Conservation (phyloP, 2,329 filamentous ascomycete genomes). For the Onygenales sp. region DNA sequence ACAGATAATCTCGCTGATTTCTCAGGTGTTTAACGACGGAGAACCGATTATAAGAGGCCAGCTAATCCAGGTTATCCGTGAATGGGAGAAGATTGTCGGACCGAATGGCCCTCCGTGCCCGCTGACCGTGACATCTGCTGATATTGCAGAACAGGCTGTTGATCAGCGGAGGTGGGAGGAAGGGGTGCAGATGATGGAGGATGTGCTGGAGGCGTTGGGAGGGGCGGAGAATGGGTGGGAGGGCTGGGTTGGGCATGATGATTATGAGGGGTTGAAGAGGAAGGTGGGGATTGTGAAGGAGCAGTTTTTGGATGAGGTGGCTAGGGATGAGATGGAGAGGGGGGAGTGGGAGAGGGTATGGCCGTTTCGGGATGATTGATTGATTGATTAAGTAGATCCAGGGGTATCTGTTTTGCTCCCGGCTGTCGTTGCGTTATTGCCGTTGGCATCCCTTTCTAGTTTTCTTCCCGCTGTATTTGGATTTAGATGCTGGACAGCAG, state of each 20-base stretch:
- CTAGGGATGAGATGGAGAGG: neutral
- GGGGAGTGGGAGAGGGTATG: neutral
- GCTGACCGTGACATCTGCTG: neutral
- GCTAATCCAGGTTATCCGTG: neutral
- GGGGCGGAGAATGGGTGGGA: conserved; percentile 5
- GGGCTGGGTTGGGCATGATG: conserved; percentile 4
- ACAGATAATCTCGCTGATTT: conserved; percentile 1
- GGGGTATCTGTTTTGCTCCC: neutral
- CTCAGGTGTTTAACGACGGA: conserved; percentile 3
- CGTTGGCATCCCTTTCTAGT: neutral
- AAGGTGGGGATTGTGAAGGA: conserved; percentile 1
- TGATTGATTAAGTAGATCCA: neutral
- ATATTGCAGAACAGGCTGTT: conserved; percentile 1
- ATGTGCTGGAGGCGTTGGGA: conserved; percentile 4
- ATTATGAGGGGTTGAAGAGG: conserved; percentile 3
- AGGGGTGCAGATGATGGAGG: conserved; percentile 3
- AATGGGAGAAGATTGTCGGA: conserved; percentile 3
- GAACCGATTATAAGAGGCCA: conserved; percentile 5
- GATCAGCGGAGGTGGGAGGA: conserved; percentile 5
- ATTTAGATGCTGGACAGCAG: neutral
- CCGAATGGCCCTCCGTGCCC: neutral
- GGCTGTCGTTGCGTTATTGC: neutral
- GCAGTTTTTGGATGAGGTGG: conserved; percentile 1
- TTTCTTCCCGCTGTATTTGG: neutral
- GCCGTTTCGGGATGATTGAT: neutral